A percentile compares a stretch with the other conserved stretches of the same genome.
Conservation (phyloP, 495 filamentous ascomycete species). For the Penicillium diatomitis region DNA sequence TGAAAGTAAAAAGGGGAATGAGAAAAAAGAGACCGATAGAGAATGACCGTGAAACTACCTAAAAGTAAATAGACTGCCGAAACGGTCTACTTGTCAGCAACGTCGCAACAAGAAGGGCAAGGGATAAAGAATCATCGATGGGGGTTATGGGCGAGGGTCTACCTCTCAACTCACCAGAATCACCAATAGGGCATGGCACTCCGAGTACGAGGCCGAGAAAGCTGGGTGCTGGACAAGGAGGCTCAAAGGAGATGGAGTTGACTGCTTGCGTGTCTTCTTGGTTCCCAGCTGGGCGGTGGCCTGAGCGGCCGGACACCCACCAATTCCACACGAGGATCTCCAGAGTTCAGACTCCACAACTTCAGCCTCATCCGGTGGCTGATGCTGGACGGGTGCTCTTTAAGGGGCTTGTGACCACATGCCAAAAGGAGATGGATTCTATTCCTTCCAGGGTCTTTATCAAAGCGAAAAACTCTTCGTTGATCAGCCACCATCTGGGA, state of each 20-base stretch:
- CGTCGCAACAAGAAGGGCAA: background rate
- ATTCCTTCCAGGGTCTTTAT: too few species aligned
- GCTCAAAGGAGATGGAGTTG: background rate
- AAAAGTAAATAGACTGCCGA: conserved; percentile 24
- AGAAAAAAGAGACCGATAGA: conserved; percentile 7
- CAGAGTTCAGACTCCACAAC: background rate
- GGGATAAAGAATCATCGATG: background rate
- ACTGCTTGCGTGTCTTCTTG: conserved; percentile 12
- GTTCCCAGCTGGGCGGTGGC: conserved; percentile 9
- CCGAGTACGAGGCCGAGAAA: conserved; percentile 8
- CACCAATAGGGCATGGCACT: conserved; percentile 23
- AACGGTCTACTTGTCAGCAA: conserved; percentile 5
- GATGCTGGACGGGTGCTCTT: too few species aligned
- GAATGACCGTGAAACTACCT: conserved; percentile 30
- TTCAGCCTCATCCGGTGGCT: too few species aligned
- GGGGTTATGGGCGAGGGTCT: background rate
- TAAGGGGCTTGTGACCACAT: too few species aligned
- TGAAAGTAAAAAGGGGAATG: conserved; percentile 7
- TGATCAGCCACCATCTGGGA: too few species aligned
- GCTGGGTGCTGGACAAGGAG: conserved; percentile 6
- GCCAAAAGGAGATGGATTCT: too few species aligned
- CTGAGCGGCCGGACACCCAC: conserved; percentile 1
- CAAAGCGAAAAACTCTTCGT: too few species aligned
- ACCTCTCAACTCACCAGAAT: conserved; percentile 12
- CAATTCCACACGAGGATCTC: background rate